Evolutionary conservation across 345 rosid species (phyloP).

Genomic region (Populus ilicifolia): DNA sequence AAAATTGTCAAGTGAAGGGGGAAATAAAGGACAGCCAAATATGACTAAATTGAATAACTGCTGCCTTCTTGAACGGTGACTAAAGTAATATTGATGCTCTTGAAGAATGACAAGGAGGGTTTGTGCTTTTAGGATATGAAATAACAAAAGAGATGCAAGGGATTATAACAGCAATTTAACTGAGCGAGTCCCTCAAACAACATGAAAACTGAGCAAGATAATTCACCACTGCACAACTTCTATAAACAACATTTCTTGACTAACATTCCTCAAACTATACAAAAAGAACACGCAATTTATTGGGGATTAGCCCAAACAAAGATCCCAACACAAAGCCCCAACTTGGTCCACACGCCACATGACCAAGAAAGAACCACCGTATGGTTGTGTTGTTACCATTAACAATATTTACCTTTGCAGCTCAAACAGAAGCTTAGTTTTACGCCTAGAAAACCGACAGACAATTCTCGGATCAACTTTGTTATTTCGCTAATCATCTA

Average conservation of each 20-base stretch:
- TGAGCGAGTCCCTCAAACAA: not conserved
- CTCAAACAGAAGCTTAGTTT: not conserved
- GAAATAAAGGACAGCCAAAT: not conserved
- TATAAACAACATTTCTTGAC: not conserved
- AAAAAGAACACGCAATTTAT: not conserved
- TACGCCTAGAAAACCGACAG: not conserved
- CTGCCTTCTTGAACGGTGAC: not conserved
- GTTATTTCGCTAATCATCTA: not conserved
- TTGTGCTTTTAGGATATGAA: not conserved
- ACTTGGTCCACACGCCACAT: not conserved
- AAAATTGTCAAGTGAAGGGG: not conserved
- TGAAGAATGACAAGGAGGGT: not conserved
- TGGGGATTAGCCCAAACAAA: not conserved
- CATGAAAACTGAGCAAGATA: not conserved
- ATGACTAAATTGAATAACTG: not conserved
- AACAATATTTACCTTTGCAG: not conserved
- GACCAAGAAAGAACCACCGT: not conserved
- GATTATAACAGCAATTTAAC: not conserved
- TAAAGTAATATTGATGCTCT: not conserved
- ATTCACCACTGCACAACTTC: not conserved
- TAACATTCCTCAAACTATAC: not conserved
- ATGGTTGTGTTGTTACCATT: not conserved
- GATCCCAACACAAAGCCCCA: not conserved
- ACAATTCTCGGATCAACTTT: not conserved
- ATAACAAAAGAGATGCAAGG: not conserved